phyloP scores from a whole-genome alignment of 495 filamentous ascomycete genomes.

The Apodospora peruviana region DNA sequence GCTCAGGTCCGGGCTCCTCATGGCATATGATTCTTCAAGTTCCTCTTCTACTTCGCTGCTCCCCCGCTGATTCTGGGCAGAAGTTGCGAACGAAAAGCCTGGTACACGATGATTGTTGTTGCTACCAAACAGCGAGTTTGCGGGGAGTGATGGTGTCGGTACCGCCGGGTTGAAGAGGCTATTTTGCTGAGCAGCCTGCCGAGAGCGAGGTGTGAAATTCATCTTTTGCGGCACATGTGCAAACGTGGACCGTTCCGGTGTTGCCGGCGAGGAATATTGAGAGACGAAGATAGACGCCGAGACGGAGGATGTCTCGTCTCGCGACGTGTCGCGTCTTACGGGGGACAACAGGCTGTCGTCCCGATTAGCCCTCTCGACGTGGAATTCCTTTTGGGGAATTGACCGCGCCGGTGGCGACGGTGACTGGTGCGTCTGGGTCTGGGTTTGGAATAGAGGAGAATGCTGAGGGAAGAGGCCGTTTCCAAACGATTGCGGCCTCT shows the following conservation, averaged over 20 bases:
- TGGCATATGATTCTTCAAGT: neutral
- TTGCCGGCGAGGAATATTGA: constrained; percentile 21
- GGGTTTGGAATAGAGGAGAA: neutral
- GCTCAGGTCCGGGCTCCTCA: constrained; percentile 1
- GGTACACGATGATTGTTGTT: constrained; percentile 12
- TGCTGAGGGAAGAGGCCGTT: constrained; percentile 9
- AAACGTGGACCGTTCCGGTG: constrained; percentile 20
- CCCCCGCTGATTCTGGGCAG: constrained; percentile 1
- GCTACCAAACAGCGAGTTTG: constrained; percentile 10
- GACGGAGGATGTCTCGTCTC: neutral
- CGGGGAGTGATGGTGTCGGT: neutral
- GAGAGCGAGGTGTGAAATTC: constrained; percentile 44
- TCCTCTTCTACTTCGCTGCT: constrained; percentile 10
- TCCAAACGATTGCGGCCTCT: constrained; percentile 3
- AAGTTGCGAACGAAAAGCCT: constrained; percentile 7
- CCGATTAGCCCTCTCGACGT: constrained; percentile 14
- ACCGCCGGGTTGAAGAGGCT: constrained; percentile 26
- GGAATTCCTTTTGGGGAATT: constrained; percentile 24
- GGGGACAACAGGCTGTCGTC: constrained; percentile 17
- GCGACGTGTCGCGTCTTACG: constrained; percentile 8
- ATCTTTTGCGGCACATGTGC: constrained; percentile 37
- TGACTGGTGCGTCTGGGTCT: neutral
- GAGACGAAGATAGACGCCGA: no score
- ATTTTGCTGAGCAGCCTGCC: constrained; percentile 18
- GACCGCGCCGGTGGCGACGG: constrained; percentile 12